Conservation (phyloP, 2,329 filamentous ascomycete species). For the Pyricularia sp. region DNA sequence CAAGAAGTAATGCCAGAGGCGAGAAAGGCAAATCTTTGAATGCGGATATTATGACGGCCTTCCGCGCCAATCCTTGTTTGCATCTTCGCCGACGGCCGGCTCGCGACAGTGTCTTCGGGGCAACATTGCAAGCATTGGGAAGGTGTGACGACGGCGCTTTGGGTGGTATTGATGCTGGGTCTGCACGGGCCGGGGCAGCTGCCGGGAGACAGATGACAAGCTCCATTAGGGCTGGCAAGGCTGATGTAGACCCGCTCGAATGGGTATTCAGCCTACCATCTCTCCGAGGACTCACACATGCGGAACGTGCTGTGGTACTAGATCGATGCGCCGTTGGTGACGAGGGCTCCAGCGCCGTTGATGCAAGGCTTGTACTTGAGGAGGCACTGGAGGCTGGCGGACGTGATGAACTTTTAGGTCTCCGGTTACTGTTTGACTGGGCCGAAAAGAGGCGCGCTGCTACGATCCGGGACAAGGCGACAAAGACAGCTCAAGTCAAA, state of each 20-base stretch:
- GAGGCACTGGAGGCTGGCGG: slow-evolving; percentile 31
- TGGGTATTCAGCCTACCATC: slow-evolving; percentile 63
- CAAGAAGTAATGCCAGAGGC: neutral
- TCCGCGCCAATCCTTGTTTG: slow-evolving; percentile 62
- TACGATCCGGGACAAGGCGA: slow-evolving; percentile 12
- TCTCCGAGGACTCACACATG: slow-evolving; percentile 46
- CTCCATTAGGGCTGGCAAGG: neutral
- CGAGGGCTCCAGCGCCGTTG: slow-evolving; percentile 44
- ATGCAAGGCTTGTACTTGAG: slow-evolving; percentile 61
- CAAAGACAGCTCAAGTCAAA: neutral
- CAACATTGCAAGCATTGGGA: slow-evolving; percentile 66
- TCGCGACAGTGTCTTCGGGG: slow-evolving; percentile 60
- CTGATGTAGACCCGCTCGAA: slow-evolving; percentile 44
- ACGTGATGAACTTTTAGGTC: slow-evolving; percentile 33
- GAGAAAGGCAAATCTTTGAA: slow-evolving; percentile 30
- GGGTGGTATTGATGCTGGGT: slow-evolving; percentile 10
- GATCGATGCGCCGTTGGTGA: slow-evolving; percentile 36
- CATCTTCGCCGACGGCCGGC: slow-evolving; percentile 63
- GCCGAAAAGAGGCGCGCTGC: slow-evolving; percentile 29
- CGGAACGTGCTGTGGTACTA: slow-evolving; percentile 57
- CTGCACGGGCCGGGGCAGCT: neutral
- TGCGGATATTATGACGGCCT: slow-evolving; percentile 50
- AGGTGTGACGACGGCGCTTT: slow-evolving; percentile 8
- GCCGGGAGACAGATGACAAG: neutral
- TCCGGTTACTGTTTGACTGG: slow-evolving; percentile 48